These are phyloP conservation scores for Cladochytrium replicatum DNA, from an alignment of 192 early-diverging fungal genomes.

Conservation along the genomic window DNA sequence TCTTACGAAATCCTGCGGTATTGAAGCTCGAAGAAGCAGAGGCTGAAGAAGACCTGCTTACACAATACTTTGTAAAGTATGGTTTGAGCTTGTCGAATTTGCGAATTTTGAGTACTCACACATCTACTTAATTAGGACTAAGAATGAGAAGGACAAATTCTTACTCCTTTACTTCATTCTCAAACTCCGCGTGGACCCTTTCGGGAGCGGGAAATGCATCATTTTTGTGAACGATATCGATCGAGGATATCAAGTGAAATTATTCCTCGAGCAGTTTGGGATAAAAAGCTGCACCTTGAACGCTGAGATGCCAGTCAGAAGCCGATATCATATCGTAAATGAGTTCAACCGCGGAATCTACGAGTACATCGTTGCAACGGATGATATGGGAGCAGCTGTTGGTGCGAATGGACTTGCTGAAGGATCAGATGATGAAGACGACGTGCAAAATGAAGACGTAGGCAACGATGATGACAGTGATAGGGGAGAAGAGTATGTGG, in stretches of 20 bases:
- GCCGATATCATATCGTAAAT: constrained; percentile 85
- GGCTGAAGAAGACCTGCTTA: constrained; percentile 35
- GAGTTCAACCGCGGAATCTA: constrained; percentile 96
- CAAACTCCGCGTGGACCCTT: constrained; percentile 62
- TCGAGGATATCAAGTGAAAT: constrained; percentile 76
- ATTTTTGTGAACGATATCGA: constrained; percentile 97
- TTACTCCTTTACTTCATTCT: constrained; percentile 79
- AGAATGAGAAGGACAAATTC: constrained; percentile 78
- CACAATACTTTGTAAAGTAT: constrained; percentile 66
- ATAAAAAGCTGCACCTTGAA: constrained; percentile 86
- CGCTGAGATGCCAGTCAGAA: constrained; percentile 86
- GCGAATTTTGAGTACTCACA: not conserved
- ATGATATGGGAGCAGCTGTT: constrained; percentile 45
- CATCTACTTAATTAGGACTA: constrained; percentile 23
- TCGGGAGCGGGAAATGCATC: constrained; percentile 84
- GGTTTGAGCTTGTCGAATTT: not conserved
- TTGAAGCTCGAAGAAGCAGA: constrained; percentile 70
- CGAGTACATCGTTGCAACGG: constrained; percentile 92
- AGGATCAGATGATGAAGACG: constrained; percentile 47
- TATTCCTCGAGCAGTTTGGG: constrained; percentile 96
- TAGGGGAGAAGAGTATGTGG: constrained; percentile 17
- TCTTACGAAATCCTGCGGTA: constrained; percentile 78
- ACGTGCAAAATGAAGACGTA: constrained; percentile 28
- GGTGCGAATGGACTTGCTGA: constrained; percentile 38
- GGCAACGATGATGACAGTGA: constrained; percentile 23